Evolutionary conservation across 78 protist genomes (phyloP).

Genomic region (Planoprotostelium fungivorum): DNA sequence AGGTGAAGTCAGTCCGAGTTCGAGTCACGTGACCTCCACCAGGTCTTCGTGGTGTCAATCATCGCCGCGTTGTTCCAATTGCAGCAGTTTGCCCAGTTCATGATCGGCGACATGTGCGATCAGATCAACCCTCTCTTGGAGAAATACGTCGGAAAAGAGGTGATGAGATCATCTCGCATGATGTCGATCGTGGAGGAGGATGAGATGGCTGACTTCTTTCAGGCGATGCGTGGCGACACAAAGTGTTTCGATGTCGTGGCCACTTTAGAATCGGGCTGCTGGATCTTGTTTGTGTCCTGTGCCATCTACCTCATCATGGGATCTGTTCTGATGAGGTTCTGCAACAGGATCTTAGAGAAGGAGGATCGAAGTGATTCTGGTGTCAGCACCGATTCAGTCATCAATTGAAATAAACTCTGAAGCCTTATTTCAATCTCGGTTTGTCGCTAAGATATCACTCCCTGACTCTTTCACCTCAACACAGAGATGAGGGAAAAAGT

Average conservation of each 20-base stretch:
- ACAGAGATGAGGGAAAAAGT: too few relatives aligned
- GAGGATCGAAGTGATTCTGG: too few relatives aligned
- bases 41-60: slow-evolving; percentile 43
- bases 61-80: slow-evolving; percentile 46
- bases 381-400: too few relatives aligned
- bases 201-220: not conserved
- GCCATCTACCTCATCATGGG: not conserved
- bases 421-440: too few relatives aligned
- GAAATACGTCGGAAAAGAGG: not conserved
- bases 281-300: slow-evolving; percentile 36
- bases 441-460: too few relatives aligned
- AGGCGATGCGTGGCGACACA: not conserved
- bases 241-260: slow-evolving; percentile 43
- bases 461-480: too few relatives aligned
- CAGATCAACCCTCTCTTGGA: slow-evolving; percentile 26
- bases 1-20: not conserved
- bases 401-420: too few relatives aligned
- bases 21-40: not conserved
- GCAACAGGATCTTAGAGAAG: slow-evolving; percentile 8
- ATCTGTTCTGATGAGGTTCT: not conserved
- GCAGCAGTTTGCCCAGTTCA: slow-evolving; percentile 25
- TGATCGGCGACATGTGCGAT: slow-evolving; percentile 47
- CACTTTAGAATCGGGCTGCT: slow-evolving; percentile 24
- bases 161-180: not conserved
- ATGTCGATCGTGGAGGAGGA: too few relatives aligned